phyloP scores from a whole-genome alignment of 2,329 filamentous ascomycete species.

The Pleomassaria siparia region DNA sequence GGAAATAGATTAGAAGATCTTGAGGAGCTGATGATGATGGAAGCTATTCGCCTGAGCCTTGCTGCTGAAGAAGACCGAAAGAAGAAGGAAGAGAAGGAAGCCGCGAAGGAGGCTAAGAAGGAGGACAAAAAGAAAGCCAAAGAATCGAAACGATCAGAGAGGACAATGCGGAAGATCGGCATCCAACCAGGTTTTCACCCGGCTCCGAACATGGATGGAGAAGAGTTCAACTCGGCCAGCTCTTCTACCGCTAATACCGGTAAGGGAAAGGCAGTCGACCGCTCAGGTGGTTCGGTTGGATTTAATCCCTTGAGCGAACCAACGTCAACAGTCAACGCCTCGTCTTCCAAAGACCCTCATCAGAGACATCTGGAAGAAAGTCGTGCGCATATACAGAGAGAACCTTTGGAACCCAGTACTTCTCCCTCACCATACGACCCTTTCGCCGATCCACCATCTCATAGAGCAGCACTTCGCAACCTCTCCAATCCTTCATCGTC shows the following conservation, averaged over 20 bases:
- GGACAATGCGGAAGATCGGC: conserved; percentile 66
- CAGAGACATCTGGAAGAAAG: conserved; percentile 51
- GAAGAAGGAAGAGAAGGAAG: conserved; percentile 78
- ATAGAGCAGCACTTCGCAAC: conserved; percentile 73
- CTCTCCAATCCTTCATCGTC: conserved; percentile 86
- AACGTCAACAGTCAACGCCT: conserved; percentile 44
- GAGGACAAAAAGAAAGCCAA: conserved; percentile 74
- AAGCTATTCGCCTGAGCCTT: conserved; percentile 89
- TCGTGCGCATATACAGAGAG: conserved; percentile 45
- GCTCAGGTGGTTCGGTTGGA: conserved; percentile 40
- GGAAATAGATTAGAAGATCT: conserved; percentile 75
- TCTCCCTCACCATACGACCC: conserved; percentile 49
- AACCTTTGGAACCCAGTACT: conserved; percentile 38
- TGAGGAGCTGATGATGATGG: conserved; percentile 98
- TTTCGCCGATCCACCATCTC: conserved; percentile 40
- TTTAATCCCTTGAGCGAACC: conserved; percentile 48
- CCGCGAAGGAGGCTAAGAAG: conserved; percentile 80
- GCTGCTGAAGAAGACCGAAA: conserved; percentile 92
- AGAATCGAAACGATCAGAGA: conserved; percentile 66
- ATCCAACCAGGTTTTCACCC: conserved; percentile 51
- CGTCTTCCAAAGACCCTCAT: conserved; percentile 38
- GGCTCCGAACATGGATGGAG: conserved; percentile 59
- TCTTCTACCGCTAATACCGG: conserved; percentile 35
- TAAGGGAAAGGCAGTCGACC: conserved; percentile 52
- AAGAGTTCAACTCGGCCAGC: conserved; percentile 34